Conservation (phyloP, 140 eudicot genomes). For the Anethum foeniculum region DNA sequence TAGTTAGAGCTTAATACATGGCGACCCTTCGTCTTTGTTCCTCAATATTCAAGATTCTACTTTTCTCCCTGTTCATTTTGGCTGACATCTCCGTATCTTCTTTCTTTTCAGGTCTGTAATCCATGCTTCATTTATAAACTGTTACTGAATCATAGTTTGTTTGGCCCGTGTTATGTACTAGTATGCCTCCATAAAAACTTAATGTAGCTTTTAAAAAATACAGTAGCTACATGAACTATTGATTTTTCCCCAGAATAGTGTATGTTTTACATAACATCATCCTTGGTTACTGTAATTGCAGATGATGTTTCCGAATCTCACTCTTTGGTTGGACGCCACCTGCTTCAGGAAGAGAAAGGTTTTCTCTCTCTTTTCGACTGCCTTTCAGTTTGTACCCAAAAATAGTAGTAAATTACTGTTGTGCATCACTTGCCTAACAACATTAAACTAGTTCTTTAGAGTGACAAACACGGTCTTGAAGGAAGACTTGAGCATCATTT, state of each 20-base stretch:
- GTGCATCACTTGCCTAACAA: background rate
- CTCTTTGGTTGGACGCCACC: conserved; percentile 42
- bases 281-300: conserved; percentile 9
- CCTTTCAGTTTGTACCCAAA: too few relatives aligned
- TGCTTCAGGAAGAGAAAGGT: conserved; percentile 58
- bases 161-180: too few relatives aligned
- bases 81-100: conserved; percentile 32
- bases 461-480: background rate
- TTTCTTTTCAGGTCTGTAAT: conserved; percentile 41
- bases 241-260: background rate
- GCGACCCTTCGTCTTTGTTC: background rate
- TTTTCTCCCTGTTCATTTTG: conserved; percentile 24
- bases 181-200: background rate
- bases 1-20: background rate
- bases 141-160: background rate
- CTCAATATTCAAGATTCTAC: conserved; percentile 13
- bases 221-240: background rate
- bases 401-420: background rate
- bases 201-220: too few relatives aligned
- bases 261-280: too few relatives aligned
- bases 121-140: background rate
- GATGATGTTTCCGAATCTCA: conserved; percentile 37
- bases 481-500: background rate
- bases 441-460: background rate
- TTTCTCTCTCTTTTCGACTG: background rate